These are phyloP conservation scores for Flaveria trinervia DNA, from an alignment of 129 eudicot genomes.

Conservation along the genomic window DNA sequence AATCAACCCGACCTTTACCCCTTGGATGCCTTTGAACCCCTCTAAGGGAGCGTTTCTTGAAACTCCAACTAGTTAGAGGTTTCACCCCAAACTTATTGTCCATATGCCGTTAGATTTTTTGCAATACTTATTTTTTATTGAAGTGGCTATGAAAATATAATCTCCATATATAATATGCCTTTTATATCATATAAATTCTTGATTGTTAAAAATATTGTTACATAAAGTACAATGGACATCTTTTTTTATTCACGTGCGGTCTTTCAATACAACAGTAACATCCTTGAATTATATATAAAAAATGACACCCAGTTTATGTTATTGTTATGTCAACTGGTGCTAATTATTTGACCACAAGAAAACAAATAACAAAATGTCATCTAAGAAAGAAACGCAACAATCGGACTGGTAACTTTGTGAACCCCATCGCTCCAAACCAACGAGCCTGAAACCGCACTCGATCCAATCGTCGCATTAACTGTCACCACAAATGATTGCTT, in stretches of 20 bases:
- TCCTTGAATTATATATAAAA: conserved; percentile 1
- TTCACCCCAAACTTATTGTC: no score
- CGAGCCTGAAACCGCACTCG: conserved; percentile 38
- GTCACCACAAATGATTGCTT: conserved; percentile 46
- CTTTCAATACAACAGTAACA: background rate
- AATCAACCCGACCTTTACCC: no score
- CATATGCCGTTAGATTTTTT: no score
- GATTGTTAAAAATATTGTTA: no score
- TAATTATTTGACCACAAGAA: conserved; percentile 16
- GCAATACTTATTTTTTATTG: no score
- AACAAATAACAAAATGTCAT: background rate
- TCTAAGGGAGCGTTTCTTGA: no score
- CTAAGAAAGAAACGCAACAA: conserved; percentile 41
- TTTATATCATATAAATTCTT: no score
- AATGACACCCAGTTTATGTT: background rate
- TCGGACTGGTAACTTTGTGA: conserved; percentile 56
- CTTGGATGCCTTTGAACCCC: no score
- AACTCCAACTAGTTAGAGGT: no score
- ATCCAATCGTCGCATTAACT: conserved; percentile 37
- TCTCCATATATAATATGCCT: no score
- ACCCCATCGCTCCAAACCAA: conserved; percentile 68
- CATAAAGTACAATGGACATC: no score
- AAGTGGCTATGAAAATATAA: no score
- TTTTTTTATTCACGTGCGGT: background rate
- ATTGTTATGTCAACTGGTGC: conserved; percentile 11